Base-by-base conservation (phyloP, 2,329 filamentous ascomycete species). In the Exserohilum turcica region DNA sequence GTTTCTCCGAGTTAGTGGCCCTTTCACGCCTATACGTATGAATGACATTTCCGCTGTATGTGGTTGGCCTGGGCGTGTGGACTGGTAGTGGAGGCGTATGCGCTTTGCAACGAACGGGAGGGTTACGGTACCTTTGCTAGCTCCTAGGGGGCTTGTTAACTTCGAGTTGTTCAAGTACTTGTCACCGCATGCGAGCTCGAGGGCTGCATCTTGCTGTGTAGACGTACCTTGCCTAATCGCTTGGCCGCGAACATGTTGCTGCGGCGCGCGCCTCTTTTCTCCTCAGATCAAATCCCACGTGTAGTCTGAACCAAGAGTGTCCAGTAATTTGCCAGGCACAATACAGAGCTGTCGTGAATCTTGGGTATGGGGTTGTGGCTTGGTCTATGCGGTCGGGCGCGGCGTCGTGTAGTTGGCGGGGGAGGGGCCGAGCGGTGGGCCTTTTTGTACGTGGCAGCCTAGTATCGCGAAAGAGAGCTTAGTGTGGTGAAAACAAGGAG, bases 171-270 rank as follows among this genome's bases (percentile, higher is more conserved):
- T 40, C 6, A n/a, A 1, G 9, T n/a, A n/a, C 38, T 39, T 48
- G n/a, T 15, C 19, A 21, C 5, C 18, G 33, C 39, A 28, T 3
- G 19, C 9, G 19, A 24, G 6, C 19, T 52, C 19, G 4, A 28
- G 8, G 13, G 16, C 13, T 37, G 1, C 19, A 28, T 16, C 16
- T 6, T 18, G 12, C n/a, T 6, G 13, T 3, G 33, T 6, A 27
- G 9, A 52, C 63, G 53, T 71, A 82, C 80, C 70, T 80, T 80
- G 53, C 75, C 72, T 21, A 82, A 69, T 45, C 79, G 68, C 70
- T 80, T 81, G 21, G 72, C 71, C 21, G 81, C 79, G 60, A 83
- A 82, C 79, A 82, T 82, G 3, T 51, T 62, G 54, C 48, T 8
- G 32, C 27, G 9, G 35, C 7, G 6, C 36, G 38, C 38, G 38